Evolutionary conservation across 2,329 filamentous ascomycete species (phyloP).

Genomic region (Sporothrix mexicana): DNA sequence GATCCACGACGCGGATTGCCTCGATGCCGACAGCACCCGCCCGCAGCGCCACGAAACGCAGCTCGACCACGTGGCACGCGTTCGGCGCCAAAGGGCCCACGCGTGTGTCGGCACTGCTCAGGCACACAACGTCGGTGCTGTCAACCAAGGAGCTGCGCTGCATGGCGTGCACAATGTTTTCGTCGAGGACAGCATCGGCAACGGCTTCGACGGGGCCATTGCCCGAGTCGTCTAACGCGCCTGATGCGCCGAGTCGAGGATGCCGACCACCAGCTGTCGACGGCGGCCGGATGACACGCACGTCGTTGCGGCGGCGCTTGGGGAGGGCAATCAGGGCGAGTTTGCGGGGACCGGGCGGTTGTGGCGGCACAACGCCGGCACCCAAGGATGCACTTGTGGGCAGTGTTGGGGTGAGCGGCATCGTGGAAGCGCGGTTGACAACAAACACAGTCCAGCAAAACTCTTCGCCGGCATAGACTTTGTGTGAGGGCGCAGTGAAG

Average conservation of each 20-base stretch:
- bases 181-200: conserved; percentile 73
- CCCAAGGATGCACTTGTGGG: conserved; percentile 33
- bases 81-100: conserved; percentile 74
- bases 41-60: conserved; percentile 72
- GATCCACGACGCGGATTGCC: conserved; percentile 73
- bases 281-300: conserved; percentile 58
- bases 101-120: conserved; percentile 73
- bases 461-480: conserved; percentile 66
- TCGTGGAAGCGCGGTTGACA: conserved; percentile 68
- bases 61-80: conserved; percentile 74
- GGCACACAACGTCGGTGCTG: conserved; percentile 70
- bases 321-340: conserved; percentile 73
- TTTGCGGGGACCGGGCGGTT: conserved; percentile 60
- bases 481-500: conserved; percentile 64
- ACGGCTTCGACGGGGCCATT: conserved; percentile 45
- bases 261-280: conserved; percentile 55
- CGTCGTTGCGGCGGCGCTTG: conserved; percentile 65
- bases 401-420: conserved; percentile 24
- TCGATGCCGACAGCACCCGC: conserved; percentile 74
- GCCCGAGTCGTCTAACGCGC: neutral
- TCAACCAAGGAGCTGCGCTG: conserved; percentile 70
- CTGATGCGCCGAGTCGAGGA: conserved; percentile 25
- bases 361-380: conserved; percentile 35
- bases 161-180: conserved; percentile 72
- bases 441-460: conserved; percentile 78